phyloP scores from a whole-genome alignment of 495 filamentous ascomycete genomes.

The Aspergillus hancockii region DNA sequence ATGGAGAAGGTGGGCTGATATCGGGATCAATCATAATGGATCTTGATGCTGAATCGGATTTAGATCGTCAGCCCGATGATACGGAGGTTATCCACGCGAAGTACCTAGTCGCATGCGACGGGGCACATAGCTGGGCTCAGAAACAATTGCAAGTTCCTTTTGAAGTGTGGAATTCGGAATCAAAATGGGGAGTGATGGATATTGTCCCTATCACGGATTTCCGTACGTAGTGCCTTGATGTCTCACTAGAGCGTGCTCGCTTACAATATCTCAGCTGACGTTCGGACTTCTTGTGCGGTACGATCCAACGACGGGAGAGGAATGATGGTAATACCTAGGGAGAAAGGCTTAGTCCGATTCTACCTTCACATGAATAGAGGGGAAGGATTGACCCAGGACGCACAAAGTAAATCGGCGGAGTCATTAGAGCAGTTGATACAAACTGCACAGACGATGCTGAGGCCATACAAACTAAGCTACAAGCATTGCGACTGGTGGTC shows the following conservation, averaged over 20 bases:
- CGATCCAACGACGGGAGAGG: constrained; percentile 13
- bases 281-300: constrained; percentile 1
- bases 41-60: too few relatives aligned
- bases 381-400: not conserved
- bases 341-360: constrained; percentile 1
- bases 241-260: too few relatives aligned
- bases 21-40: too few relatives aligned
- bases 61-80: not conserved
- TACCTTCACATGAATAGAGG: not conserved
- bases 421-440: not conserved
- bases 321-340: constrained; percentile 8
- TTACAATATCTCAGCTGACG: not conserved
- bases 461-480: not conserved
- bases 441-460: not conserved
- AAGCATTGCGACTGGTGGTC: constrained; percentile 1
- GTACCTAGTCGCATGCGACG: not conserved
- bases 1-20: not conserved
- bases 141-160: not conserved
- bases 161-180: not conserved
- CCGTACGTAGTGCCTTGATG: not conserved
- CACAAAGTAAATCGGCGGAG: not conserved
- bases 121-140: not conserved
- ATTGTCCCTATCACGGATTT: not conserved
- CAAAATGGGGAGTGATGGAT: not conserved
- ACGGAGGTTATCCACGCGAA: not conserved